A percentile compares a stretch with the other conserved stretches of the same genome.
These are phyloP conservation scores for Cladosporium oxysporum DNA, from an alignment of 2,329 filamentous ascomycete species.

Conservation along the genomic window DNA sequence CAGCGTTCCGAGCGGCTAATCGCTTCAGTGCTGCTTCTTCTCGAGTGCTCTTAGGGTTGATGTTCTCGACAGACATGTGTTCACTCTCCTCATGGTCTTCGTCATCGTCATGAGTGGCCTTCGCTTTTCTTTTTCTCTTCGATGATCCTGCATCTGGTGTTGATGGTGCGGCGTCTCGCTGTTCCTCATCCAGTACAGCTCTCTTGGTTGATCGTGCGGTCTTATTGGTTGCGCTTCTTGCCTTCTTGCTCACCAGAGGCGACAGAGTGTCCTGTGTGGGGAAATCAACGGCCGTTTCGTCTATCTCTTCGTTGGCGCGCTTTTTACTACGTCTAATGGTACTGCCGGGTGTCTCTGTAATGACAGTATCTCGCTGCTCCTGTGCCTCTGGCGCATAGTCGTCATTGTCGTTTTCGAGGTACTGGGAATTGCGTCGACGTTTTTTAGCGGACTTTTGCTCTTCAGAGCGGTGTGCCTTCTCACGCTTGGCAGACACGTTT, in stretches of 20 bases:
- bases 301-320: neutral
- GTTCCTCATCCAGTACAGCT: neutral
- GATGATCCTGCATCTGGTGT: neutral
- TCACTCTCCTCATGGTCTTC: neutral
- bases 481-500: neutral
- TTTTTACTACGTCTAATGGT: constrained; percentile 1
- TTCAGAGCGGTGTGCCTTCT: neutral
- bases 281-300: neutral
- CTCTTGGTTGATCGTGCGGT: neutral
- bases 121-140: neutral
- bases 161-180: neutral
- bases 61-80: neutral
- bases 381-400: constrained; percentile 16
- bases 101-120: neutral
- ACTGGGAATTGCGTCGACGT: constrained; percentile 24
- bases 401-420: constrained; percentile 23
- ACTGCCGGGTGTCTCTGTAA: neutral
- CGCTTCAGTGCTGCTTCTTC: neutral
- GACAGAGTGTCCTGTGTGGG: neutral
- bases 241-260: constrained; percentile 4
- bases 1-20: neutral
- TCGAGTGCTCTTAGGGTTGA: neutral
- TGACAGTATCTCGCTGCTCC: neutral
- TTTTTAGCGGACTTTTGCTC: constrained; percentile 17
- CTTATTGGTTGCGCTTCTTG: neutral